Conservation (phyloP, 371 early-diverging fungal genomes). For the Choanephora cucurbitarum region DNA sequence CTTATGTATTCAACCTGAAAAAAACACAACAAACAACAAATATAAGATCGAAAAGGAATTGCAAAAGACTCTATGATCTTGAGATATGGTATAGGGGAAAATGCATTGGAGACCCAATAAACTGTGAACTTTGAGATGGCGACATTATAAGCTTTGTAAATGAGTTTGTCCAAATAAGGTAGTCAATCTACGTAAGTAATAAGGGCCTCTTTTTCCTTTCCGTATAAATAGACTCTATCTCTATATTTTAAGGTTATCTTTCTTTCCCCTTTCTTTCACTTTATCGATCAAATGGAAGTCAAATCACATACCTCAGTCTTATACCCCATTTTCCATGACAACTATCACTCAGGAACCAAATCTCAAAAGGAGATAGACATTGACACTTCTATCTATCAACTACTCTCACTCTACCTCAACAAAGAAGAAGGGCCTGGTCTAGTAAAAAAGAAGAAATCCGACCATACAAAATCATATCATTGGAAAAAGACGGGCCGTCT, state of each 20-base stretch:
- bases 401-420: conserved; percentile 18
- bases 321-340: conserved; percentile 20
- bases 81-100: no score
- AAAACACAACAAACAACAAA: no score
- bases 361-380: conserved; percentile 18
- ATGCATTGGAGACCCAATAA: no score
- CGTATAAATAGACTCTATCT: no score
- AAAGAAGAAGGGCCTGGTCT: conserved; percentile 1
- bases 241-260: no score
- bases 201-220: not conserved
- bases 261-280: not conserved
- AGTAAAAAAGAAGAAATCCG: not conserved
- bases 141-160: no score
- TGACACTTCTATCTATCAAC: conserved; percentile 22
- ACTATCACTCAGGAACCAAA: conserved; percentile 7
- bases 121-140: no score
- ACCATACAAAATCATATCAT: conserved; percentile 8
- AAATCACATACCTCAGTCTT: conserved; percentile 13
- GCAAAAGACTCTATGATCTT: no score
- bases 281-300: conserved; percentile 13
- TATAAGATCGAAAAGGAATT: no score
- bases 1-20: no score
- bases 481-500: conserved; percentile 1
- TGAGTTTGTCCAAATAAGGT: no score
- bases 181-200: no score